Percentiles rank a stretch among this genome's conserved stretches.
Evolutionary conservation across 2,329 filamentous ascomycete species (phyloP).

Genomic region (Hypoxylon sp.): DNA sequence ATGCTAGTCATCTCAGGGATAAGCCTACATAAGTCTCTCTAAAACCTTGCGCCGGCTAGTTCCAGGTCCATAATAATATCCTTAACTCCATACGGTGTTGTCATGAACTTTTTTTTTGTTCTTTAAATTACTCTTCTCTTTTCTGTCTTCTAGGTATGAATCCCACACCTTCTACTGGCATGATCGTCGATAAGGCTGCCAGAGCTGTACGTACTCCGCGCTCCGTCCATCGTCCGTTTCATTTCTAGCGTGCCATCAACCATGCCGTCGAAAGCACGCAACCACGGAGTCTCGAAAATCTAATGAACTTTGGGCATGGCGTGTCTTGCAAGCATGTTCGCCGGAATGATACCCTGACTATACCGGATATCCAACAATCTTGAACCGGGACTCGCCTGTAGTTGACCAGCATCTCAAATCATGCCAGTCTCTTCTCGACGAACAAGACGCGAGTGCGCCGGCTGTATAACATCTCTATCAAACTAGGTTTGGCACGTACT

Average conservation of each 20-base stretch:
- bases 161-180: slow-evolving; percentile 27
- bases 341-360: slow-evolving; percentile 45
- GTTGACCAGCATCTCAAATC: slow-evolving; percentile 31
- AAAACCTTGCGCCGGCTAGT: slow-evolving; percentile 40
- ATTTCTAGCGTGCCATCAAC: slow-evolving; percentile 43
- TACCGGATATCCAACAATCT: slow-evolving; percentile 46
- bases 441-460: slow-evolving; percentile 26
- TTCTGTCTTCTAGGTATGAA: slow-evolving; percentile 24
- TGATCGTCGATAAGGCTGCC: slow-evolving; percentile 43
- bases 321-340: slow-evolving; percentile 40
- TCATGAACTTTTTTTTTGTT: slow-evolving; percentile 22
- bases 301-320: slow-evolving; percentile 39
- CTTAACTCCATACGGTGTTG: slow-evolving; percentile 16
- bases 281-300: slow-evolving; percentile 40
- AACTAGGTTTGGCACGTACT: slow-evolving; percentile 38
- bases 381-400: slow-evolving; percentile 44
- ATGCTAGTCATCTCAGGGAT: slow-evolving; percentile 48
- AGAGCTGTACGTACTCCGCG: slow-evolving; percentile 39
- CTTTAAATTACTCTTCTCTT: slow-evolving; percentile 10
- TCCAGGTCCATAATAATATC: slow-evolving; percentile 35
- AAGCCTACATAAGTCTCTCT: slow-evolving; percentile 36
- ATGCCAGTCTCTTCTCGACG: slow-evolving; percentile 28
- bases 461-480: slow-evolving; percentile 34
- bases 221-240: slow-evolving; percentile 37
- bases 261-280: slow-evolving; percentile 33